Conservation (phyloP, 768 basidiomycete species). For the Hortiboletus campestris region DNA sequence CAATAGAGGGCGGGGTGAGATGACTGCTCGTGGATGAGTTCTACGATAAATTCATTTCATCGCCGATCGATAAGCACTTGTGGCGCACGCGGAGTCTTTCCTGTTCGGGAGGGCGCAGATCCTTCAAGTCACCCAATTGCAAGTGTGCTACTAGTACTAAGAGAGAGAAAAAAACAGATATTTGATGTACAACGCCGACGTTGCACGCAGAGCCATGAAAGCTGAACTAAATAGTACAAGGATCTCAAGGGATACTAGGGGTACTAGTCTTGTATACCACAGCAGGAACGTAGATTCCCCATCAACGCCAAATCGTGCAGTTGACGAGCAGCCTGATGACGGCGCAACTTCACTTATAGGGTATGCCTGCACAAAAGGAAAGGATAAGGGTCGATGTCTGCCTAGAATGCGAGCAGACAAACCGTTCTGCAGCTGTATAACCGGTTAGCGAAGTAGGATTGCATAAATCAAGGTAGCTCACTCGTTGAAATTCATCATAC, state of each 20-base stretch:
- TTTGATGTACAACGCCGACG: background rate
- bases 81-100: background rate
- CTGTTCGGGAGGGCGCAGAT: slow-evolving; percentile 8
- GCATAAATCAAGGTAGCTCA: slow-evolving; percentile 34
- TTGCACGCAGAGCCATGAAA: background rate
- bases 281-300: background rate
- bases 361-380: slow-evolving; percentile 25
- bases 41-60: background rate
- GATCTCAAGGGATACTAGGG: background rate
- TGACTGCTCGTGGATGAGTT: background rate
- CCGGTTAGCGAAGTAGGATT: slow-evolving; percentile 3
- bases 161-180: background rate
- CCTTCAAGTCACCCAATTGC: background rate
- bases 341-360: slow-evolving; percentile 23
- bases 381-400: background rate
- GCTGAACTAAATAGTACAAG: slow-evolving; percentile 1
- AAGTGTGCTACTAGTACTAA: background rate
- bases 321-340: background rate
- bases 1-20: background rate
- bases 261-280: background rate
- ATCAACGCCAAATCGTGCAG: background rate
- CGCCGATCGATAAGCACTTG: slow-evolving; percentile 5
- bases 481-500: slow-evolving; percentile 95
- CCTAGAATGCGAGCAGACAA: slow-evolving; percentile 9
- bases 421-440: slow-evolving; percentile 49